Conservation (phyloP, 345 rosid genomes). For the Hevea brasiliensis region DNA sequence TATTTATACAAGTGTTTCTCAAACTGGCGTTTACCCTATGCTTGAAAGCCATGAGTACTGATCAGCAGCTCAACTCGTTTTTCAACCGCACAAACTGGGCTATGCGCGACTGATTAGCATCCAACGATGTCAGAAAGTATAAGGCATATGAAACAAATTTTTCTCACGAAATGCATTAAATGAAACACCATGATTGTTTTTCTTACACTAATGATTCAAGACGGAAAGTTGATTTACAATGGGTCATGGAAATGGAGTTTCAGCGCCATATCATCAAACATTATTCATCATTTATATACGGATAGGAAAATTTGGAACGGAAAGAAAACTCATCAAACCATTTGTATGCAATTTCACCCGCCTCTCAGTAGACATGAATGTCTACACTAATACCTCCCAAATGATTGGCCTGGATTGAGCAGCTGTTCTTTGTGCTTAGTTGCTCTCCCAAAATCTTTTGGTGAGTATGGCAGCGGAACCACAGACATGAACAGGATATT, state of each 20-base stretch:
- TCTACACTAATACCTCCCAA: slow-evolving; percentile 70
- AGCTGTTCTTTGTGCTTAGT: slow-evolving; percentile 38
- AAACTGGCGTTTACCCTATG: too few species aligned
- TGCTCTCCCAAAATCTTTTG: slow-evolving; percentile 52
- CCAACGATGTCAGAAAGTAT: too few species aligned
- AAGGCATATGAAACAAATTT: too few species aligned
- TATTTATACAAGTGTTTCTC: too few species aligned
- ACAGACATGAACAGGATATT: slow-evolving; percentile 53
- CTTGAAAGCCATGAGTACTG: too few species aligned
- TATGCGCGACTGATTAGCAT: too few species aligned
- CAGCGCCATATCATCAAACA: slow-evolving; percentile 19
- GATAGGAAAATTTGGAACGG: neutral
- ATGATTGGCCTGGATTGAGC: slow-evolving; percentile 32
- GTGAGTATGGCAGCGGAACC: slow-evolving; percentile 58
- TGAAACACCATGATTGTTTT: neutral
- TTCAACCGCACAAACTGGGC: too few species aligned
- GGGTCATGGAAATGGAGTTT: neutral
- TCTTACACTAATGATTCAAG: slow-evolving; percentile 12
- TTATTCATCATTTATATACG: slow-evolving; percentile 22
- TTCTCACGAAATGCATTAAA: neutral
- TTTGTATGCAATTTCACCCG: slow-evolving; percentile 14
- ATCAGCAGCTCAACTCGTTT: too few species aligned
- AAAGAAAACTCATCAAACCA: neutral
- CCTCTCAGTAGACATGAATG: slow-evolving; percentile 69
- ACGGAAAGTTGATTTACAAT: slow-evolving; percentile 27